Conservation (phyloP, 805 yeast genomes). For the Ogataea trehalophila region DNA sequence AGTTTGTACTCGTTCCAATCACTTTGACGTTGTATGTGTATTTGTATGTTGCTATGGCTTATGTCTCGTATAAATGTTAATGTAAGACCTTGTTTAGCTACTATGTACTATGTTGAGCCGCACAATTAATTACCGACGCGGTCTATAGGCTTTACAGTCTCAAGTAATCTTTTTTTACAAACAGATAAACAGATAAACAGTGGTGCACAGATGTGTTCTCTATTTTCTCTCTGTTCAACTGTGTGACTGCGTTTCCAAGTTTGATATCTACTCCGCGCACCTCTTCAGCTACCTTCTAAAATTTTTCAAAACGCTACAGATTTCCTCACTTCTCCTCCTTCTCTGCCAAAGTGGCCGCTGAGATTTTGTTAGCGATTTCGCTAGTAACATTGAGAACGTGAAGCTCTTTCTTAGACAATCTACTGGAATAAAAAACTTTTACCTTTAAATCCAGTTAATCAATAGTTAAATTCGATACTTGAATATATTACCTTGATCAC, state of each 20-base stretch:
- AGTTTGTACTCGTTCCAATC: not conserved
- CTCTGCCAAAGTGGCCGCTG: not conserved
- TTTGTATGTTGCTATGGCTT: not conserved
- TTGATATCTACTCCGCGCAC: not conserved
- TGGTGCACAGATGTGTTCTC: not conserved
- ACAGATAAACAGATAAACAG: too few relatives aligned
- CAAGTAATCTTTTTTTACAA: too few relatives aligned
- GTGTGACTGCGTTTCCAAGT: slow-evolving; percentile 1
- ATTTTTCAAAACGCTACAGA: not conserved
- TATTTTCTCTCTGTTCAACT: not conserved
- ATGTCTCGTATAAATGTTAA: too few relatives aligned
- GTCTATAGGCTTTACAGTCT: too few relatives aligned
- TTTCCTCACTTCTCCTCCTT: not conserved
- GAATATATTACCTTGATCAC: not conserved
- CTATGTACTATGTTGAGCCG: too few relatives aligned
- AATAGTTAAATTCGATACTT: not conserved
- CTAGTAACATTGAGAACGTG: too few relatives aligned
- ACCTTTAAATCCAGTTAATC: not conserved
- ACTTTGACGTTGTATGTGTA: not conserved
- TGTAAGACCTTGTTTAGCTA: too few relatives aligned
- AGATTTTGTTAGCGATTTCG: too few relatives aligned
- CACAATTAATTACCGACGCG: too few relatives aligned
- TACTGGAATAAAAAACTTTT: too few relatives aligned
- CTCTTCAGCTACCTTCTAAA: not conserved
- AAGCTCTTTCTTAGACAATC: too few relatives aligned